phyloP scores from a whole-genome alignment of 2,329 filamentous ascomycete species.

The Corinectria fuckeliana region DNA sequence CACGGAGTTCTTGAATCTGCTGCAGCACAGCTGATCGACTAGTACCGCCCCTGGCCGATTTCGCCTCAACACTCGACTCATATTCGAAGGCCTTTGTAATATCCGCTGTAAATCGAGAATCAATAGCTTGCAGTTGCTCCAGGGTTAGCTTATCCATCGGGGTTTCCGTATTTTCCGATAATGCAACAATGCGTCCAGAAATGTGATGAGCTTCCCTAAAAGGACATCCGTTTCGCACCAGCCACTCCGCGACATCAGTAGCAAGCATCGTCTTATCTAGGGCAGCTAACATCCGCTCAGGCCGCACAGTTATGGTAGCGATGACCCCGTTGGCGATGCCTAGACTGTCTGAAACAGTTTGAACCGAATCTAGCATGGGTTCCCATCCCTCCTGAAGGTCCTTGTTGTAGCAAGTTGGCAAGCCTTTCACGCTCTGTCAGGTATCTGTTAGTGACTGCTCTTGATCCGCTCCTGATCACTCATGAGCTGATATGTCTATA shows the following conservation, averaged over 20 bases:
- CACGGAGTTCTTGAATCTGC: conserved; percentile 59
- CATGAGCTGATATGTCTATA: conserved; percentile 34
- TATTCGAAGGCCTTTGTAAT: conserved; percentile 72
- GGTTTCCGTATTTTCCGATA: conserved; percentile 67
- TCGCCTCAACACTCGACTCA: conserved; percentile 74
- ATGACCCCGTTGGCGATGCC: conserved; percentile 78
- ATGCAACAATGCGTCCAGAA: conserved; percentile 73
- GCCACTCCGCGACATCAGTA: conserved; percentile 68
- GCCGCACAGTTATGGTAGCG: conserved; percentile 68
- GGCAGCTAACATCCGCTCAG: conserved; percentile 74
- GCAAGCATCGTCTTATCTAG: conserved; percentile 79
- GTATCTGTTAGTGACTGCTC: conserved; percentile 38
- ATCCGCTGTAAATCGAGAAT: conserved; percentile 71
- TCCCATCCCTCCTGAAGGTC: conserved; percentile 79
- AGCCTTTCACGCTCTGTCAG: conserved; percentile 58
- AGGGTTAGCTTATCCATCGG: conserved; percentile 74
- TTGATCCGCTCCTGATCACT: conserved; percentile 35
- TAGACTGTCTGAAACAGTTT: conserved; percentile 75
- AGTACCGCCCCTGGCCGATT: conserved; percentile 70
- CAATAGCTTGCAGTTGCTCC: conserved; percentile 71
- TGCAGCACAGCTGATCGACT: conserved; percentile 68
- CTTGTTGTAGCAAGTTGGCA: conserved; percentile 79
- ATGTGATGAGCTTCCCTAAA: conserved; percentile 83
- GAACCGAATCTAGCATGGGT: conserved; percentile 76
- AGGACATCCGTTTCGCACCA: conserved; percentile 69